These are phyloP conservation scores for Globisporangium okanoganense DNA, from an alignment of 352 stramenopile species.

Conservation along the genomic window DNA sequence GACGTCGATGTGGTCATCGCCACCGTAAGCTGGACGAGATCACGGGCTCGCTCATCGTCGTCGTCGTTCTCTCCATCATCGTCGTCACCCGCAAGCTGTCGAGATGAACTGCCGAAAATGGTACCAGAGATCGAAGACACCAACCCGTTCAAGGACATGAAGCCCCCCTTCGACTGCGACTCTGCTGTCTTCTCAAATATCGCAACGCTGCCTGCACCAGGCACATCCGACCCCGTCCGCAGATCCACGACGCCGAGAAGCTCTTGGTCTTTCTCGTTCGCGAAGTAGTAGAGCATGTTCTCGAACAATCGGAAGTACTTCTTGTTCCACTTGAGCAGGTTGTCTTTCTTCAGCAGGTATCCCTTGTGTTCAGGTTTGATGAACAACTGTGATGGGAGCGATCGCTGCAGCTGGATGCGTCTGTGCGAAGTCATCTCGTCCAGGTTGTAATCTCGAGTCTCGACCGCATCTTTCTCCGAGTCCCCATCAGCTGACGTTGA, in stretches of 20 bases:
- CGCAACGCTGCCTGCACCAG: conserved; percentile 67
- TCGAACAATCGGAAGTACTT: conserved; percentile 87
- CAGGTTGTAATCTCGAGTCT: conserved; percentile 86
- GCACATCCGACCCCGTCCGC: conserved; percentile 56
- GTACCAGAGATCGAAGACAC: conserved; percentile 78
- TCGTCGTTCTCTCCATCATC: conserved; percentile 34
- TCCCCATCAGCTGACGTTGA: conserved; percentile 48
- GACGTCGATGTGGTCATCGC: conserved; percentile 65
- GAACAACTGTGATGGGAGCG: conserved; percentile 78
- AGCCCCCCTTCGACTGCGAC: conserved; percentile 41
- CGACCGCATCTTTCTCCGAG: conserved; percentile 75
- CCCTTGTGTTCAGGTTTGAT: conserved; percentile 73
- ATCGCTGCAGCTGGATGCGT: conserved; percentile 79
- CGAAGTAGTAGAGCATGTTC: conserved; percentile 88
- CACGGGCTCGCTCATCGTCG: conserved; percentile 44
- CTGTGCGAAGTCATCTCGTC: conserved; percentile 83
- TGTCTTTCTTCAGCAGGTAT: conserved; percentile 85
- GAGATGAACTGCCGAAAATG: conserved; percentile 63
- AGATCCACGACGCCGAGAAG: conserved; percentile 83
- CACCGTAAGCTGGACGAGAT: conserved; percentile 62
- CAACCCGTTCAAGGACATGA: conserved; percentile 78
- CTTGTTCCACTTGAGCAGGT: conserved; percentile 87
- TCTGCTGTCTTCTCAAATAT: conserved; percentile 81
- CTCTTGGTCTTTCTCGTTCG: conserved; percentile 79
- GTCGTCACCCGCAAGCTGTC: conserved; percentile 37